Base-by-base conservation (phyloP, 2,329 filamentous ascomycete species). In the Arthroderma sp. region DNA sequence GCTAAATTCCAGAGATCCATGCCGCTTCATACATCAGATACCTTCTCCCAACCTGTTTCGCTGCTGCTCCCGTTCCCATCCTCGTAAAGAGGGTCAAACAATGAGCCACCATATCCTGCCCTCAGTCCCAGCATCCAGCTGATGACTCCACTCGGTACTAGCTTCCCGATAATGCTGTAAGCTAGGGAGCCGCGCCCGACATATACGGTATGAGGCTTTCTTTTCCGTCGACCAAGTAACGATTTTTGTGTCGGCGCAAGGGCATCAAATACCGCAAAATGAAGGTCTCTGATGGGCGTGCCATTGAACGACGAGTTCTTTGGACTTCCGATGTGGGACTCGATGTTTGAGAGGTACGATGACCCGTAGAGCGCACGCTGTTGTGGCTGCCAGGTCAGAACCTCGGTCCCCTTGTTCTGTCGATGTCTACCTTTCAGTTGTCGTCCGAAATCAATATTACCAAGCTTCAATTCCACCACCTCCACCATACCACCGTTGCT, bases 101-200 rank as follows among this genome's bases (percentile, higher is more conserved):
- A n/a, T 11, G 44, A 43, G 9, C 43, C 44, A 1, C 42, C 29
- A 47, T 53, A 50, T 37, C 57, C 55, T 44, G 53, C 53, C 49
- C 80, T 71, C 47, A 88, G 75, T 7, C 87, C 87, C 77, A 96
- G 82, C 83, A 96, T 94, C 83, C 85, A 91, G 1, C 80, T 80
- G n/a, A 96, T 82, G 10, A 95, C 60, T 2, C 79, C 74, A 15
- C 77, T 72, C 1, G 91, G 89, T 27, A 83, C 73, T 76, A 82
- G 89, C 34, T 77, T 75, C 4, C 88, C 91, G 5, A 96, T 82
- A 29, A 95, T 72, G 34, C 85, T 83, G 62, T 96, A 96, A 0
- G 87, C 72, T 45, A 82, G 72, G 42, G 86, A 85, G 5, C 91
- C 91, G 42, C 87, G 77, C 1, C 91, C 91, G 10, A 95, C 82